Conservation (phyloP, 1,139 yeast genomes). For the Taphrina flavorubra region DNA sequence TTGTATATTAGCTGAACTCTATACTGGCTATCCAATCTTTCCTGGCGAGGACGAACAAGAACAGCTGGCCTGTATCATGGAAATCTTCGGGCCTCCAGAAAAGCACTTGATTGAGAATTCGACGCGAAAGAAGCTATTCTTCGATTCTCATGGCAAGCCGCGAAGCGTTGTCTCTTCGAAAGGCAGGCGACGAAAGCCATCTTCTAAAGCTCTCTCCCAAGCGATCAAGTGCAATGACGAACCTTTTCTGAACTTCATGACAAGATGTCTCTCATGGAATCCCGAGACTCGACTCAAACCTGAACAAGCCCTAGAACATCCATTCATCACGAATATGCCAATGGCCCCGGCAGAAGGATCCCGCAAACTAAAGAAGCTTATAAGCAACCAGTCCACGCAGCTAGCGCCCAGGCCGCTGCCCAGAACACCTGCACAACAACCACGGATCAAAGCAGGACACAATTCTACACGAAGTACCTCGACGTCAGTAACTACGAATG, state of each 20-base stretch:
- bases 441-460: constrained; percentile 3
- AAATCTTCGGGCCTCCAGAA: constrained; percentile 68
- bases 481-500: neutral
- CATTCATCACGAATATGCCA: constrained; percentile 51
- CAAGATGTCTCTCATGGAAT: constrained; percentile 60
- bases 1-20: constrained; percentile 69
- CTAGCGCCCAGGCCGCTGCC: constrained; percentile 6
- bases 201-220: constrained; percentile 48
- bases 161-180: constrained; percentile 50
- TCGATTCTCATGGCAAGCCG: constrained; percentile 58
- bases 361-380: neutral
- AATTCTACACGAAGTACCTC: constrained; percentile 8
- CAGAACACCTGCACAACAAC: constrained; percentile 9
- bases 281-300: constrained; percentile 59
- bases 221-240: constrained; percentile 49
- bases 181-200: constrained; percentile 52
- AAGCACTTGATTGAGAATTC: constrained; percentile 53
- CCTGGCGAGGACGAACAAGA: constrained; percentile 75
- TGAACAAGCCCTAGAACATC: constrained; percentile 57
- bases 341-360: constrained; percentile 2
- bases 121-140: constrained; percentile 52
- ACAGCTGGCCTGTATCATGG: constrained; percentile 64
- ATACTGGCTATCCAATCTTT: constrained; percentile 69
- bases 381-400: constrained; percentile 9
- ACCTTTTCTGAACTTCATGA: constrained; percentile 54